Conservation (phyloP, 108 stramenopile genomes). For the Skeletonema marinoi region DNA sequence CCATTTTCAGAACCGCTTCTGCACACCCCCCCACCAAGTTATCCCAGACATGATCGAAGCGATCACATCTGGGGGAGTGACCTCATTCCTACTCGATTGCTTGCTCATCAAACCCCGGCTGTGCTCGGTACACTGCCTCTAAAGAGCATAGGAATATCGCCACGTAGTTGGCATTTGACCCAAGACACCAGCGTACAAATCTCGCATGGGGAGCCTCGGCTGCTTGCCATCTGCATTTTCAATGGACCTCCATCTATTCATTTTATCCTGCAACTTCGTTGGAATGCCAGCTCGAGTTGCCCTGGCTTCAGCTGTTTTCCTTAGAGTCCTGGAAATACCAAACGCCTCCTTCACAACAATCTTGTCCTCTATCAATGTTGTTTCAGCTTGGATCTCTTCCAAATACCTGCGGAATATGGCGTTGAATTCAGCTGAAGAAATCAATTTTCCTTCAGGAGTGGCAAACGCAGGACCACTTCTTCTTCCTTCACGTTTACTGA, state of each 20-base stretch:
- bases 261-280: too few relatives aligned
- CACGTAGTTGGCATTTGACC: too few relatives aligned
- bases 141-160: too few relatives aligned
- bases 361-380: background rate
- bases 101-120: background rate
- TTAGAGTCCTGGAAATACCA: background rate
- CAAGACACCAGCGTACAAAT: too few relatives aligned
- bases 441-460: background rate
- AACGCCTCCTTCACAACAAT: background rate
- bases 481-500: background rate
- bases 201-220: too few relatives aligned
- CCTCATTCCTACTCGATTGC: constrained; percentile 2
- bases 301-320: too few relatives aligned
- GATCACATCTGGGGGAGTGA: background rate
- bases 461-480: background rate
- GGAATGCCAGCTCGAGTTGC: too few relatives aligned
- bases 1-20: constrained; percentile 4
- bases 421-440: background rate
- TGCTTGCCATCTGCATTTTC: too few relatives aligned
- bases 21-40: background rate
- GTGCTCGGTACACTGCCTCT: background rate
- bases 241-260: too few relatives aligned
- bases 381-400: background rate
- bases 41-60: background rate
- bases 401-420: background rate